Evolutionary conservation across 139 green algal species (phyloP).

Genomic region (Tetraselmis striata): DNA sequence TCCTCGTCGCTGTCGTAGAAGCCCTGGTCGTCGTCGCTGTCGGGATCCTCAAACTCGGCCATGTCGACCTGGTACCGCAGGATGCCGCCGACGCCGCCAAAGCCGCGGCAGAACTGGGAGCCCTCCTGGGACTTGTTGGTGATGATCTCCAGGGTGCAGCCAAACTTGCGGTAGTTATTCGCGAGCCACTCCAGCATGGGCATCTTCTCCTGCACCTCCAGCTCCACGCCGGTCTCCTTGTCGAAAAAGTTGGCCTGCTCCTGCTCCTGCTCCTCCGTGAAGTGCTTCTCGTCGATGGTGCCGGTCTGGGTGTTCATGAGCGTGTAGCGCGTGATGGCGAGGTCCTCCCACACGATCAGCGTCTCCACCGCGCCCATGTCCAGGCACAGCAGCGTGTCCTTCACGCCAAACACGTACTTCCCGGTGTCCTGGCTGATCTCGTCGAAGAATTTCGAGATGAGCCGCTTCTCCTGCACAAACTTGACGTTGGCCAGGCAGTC

Average conservation of each 20-base stretch:
- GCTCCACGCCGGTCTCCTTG: constrained; percentile 46
- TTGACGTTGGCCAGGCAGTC: constrained; percentile 97
- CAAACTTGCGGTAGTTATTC: constrained; percentile 98
- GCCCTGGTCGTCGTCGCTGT: neutral
- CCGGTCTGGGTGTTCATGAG: constrained; percentile 57
- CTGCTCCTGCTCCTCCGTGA: constrained; percentile 78
- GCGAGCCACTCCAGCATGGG: constrained; percentile 96
- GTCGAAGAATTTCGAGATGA: constrained; percentile 94
- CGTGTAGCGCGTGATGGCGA: constrained; percentile 70
- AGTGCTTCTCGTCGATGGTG: constrained; percentile 68
- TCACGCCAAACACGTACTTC: constrained; percentile 89
- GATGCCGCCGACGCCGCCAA: constrained; percentile 90
- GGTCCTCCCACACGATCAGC: constrained; percentile 95
- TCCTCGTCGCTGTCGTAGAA: neutral
- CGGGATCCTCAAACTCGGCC: neutral
- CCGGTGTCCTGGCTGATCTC: constrained; percentile 94
- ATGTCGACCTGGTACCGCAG: constrained; percentile 83
- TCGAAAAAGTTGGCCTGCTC: neutral
- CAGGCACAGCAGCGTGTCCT: constrained; percentile 91
- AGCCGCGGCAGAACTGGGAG: constrained; percentile 94
- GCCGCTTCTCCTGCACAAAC: constrained; percentile 94
- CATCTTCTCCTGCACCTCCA: constrained; percentile 89
- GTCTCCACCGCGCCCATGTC: constrained; percentile 99
- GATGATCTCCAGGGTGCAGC: constrained; percentile 93
- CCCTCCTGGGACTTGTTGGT: constrained; percentile 86